phyloP scores from a whole-genome alignment of 2,329 filamentous ascomycete genomes.

The Trichoderma aggressivum region DNA sequence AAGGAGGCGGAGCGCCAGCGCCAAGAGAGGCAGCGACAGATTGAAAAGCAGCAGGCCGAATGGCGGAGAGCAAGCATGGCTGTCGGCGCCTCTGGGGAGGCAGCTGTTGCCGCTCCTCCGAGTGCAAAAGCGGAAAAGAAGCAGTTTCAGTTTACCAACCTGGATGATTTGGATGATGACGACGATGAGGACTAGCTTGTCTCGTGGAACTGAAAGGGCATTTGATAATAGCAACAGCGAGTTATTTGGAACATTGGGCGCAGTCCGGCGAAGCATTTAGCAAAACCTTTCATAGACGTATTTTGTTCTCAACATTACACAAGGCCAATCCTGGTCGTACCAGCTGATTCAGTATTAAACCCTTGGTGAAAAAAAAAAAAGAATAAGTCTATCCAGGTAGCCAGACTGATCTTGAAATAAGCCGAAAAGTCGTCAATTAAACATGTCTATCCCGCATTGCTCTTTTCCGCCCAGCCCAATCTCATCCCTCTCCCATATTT shows the following conservation, averaged over 20 bases:
- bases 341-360: not conserved
- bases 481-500: not conserved
- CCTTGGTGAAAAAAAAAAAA: fast-evolving
- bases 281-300: not conserved
- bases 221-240: not conserved
- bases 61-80: conserved; percentile 40
- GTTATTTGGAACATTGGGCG: not conserved
- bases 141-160: conserved; percentile 55
- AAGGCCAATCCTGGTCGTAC: not conserved
- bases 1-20: conserved; percentile 35
- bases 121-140: conserved; percentile 40
- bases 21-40: conserved; percentile 42
- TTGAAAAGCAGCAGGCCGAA: conserved; percentile 42
- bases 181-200: conserved; percentile 37
- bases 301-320: not conserved
- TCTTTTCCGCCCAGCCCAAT: not conserved
- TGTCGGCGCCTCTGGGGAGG: conserved; percentile 26
- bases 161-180: conserved; percentile 53
- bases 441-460: conserved; percentile 17
- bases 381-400: not conserved
- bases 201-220: not conserved
- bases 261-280: not conserved
- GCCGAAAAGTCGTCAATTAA: not conserved
- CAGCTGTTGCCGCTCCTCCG: conserved; percentile 25
- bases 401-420: not conserved